Evolutionary conservation across 2,329 filamentous ascomycete genomes (phyloP).

Genomic region (Lasiodiplodia gonubiensis): DNA sequence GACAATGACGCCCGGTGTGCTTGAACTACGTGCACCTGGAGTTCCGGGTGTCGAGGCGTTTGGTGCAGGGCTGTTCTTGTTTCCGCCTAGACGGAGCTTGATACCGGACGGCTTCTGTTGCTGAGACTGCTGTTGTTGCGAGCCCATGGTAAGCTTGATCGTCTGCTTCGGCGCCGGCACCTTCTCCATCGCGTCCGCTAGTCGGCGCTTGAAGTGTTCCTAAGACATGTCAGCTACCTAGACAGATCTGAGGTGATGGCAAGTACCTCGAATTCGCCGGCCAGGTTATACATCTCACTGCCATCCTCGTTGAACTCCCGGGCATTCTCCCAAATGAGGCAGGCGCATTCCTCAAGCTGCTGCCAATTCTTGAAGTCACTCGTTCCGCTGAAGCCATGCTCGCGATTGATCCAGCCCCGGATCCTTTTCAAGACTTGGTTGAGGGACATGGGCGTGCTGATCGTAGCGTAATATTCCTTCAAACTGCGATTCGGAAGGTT

Average conservation of each 20-base stretch:
- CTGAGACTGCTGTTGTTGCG: conserved; percentile 40
- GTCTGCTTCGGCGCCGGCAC: conserved; percentile 78
- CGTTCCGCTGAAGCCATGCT: conserved; percentile 60
- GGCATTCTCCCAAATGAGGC: conserved; percentile 85
- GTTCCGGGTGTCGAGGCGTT: conserved; percentile 42
- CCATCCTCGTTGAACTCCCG: conserved; percentile 90
- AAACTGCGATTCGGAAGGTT: conserved; percentile 76
- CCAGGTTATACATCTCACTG: conserved; percentile 80
- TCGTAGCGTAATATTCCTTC: conserved; percentile 86
- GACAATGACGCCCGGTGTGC: conserved; percentile 56
- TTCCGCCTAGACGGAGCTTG: conserved; percentile 69
- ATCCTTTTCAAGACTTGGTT: conserved; percentile 78
- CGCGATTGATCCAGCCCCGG: conserved; percentile 71
- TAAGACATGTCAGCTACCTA: conserved; percentile 42
- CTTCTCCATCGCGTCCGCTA: conserved; percentile 73
- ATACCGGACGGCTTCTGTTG: conserved; percentile 52
- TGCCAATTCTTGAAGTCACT: conserved; percentile 84
- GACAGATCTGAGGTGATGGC: not conserved
- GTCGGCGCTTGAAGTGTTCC: conserved; percentile 70
- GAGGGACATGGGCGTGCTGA: conserved; percentile 79
- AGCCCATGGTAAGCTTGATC: conserved; percentile 75
- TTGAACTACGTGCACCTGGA: conserved; percentile 48
- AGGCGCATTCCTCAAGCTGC: conserved; percentile 78
- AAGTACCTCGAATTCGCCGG: conserved; percentile 77
- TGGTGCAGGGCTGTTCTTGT: conserved; percentile 46